phyloP scores from a whole-genome alignment of 345 rosid genomes.

The Euphorbia tirucalli region DNA sequence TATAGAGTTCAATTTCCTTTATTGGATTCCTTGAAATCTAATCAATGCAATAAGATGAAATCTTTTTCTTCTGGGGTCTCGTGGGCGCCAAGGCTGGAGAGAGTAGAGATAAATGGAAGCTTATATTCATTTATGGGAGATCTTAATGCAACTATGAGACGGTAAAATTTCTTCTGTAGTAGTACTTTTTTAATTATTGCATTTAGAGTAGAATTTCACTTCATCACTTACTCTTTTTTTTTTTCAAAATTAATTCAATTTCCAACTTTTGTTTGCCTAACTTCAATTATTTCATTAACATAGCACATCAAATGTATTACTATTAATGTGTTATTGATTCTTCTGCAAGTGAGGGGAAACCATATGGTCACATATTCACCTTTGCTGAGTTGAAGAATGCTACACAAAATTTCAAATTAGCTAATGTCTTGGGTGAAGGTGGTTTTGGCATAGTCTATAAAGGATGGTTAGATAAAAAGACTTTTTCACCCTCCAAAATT shows the following conservation, averaged over 20 bases:
- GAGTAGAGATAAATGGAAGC: neutral
- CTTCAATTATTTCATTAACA: too few relatives aligned
- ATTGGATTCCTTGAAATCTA: neutral
- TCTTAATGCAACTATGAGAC: neutral
- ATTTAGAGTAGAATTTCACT: too few relatives aligned
- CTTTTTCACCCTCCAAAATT: constrained; percentile 51
- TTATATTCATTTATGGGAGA: neutral
- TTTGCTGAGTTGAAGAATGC: constrained; percentile 60
- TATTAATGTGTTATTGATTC: too few relatives aligned
- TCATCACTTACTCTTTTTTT: neutral
- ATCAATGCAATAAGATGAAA: neutral
- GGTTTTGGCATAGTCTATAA: constrained; percentile 77
- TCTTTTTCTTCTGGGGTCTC: neutral
- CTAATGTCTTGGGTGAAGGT: constrained; percentile 67
- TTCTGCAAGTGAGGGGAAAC: neutral
- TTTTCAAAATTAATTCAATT: too few relatives aligned
- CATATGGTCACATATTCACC: constrained; percentile 39
- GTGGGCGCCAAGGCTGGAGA: neutral
- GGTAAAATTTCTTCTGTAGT: neutral
- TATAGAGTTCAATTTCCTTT: neutral
- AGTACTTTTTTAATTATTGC: neutral
- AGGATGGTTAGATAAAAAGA: constrained; percentile 74
- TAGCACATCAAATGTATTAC: too few relatives aligned
- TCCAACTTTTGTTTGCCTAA: too few relatives aligned
- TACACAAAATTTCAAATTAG: constrained; percentile 56